Base-by-base conservation (phyloP, 768 basidiomycete genomes). In the Mycena venus region DNA sequence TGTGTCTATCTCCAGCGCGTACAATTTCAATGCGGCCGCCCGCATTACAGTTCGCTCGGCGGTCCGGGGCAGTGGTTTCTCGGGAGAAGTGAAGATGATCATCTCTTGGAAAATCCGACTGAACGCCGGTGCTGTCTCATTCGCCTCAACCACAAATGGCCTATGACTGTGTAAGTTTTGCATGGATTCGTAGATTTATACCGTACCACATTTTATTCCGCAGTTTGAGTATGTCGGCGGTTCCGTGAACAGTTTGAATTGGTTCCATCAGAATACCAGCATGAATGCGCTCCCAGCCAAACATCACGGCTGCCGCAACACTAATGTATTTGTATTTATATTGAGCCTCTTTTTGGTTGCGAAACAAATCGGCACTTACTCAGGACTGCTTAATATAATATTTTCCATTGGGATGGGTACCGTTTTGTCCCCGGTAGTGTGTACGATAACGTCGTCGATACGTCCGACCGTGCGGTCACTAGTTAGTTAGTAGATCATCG, bases 81-180 rank as follows among this genome's bases (percentile, higher is more conserved):
- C 78, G 4, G 78, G 76, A 19, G 77, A 73, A 0, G 86, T 80
- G 21, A 86, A 80, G 42, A 88, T 21, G 29, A 88, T 84, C 84
- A 87, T 85, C 70, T 88, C 84, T 44, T 84, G 84, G 74, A 86
- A 85, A 9, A 85, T 81, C 9, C 84, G 78, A 55, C 83, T 84
- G 32, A 83, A 85, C 1, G 74, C 34, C 0, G 86, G 84, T 1
- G 81, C 82, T 3, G 75, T 74, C 31, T 60, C 74, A 68, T 85
- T 86, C 10, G 84, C 84, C 21, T 83, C 79, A 27, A 83, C 84
- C 9, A 84, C 80, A 6, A 74, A 66, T 3, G 63, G 78, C 81
- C 81, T 85, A 23, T 6, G 4, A 19, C 23, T 21, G 3, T 4
- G 23, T 11, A 11, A 29, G 23, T 0, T 27, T 23, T 4, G 14